Base-by-base conservation (phyloP, 2,329 filamentous ascomycete species). In the Cordyceps militaris region DNA sequence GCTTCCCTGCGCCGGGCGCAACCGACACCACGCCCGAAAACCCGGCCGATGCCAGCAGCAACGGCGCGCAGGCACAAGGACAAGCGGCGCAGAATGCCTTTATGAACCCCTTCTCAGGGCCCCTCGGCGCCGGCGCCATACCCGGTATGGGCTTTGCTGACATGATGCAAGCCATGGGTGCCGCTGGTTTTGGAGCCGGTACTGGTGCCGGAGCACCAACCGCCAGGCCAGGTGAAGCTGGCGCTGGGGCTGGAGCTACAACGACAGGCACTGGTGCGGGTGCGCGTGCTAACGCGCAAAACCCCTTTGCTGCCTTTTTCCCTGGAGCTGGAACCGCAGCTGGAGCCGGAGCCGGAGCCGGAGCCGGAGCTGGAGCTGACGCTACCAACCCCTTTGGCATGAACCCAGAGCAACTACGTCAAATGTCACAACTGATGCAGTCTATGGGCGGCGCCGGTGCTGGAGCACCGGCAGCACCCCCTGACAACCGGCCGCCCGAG, bases 1-100 rank as follows among this genome's bases (percentile, higher is more conserved):
- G 83, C 5, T 97, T 99, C 69, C 92, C 94, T 13, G 93, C 93
- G 51, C 94, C 94, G 2, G 94, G 94, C 9, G 86, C 88, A 21
- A 97, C 93, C 36, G 91, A 97, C 71, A 95, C 85, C 30, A 96
- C 91, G 3, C 84, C 86, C 83, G 78, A 76, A 59, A 65, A 62
- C 38, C 57, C 62, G 2, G 43, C 71, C 60, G 70, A 70, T 60
- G 71, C 69, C 63, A 69, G 69, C 62, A 70, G 67, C 61, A 61
- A 59, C 49, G 51, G 34, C 42, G 59, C 52, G 43, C 60, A 38
- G 13, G 19, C 36, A 4, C 47, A 51, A 10, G 30, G 55, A 14
- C 28, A 28, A 46, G 46, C 32, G 34, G 46, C 50, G 34, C 48
- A 61, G 42, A 62, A 59, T 38, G 60, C 62, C 30, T 61, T 64